Percentiles rank a stretch among this genome's conserved stretches.
Conservation (phyloP, 495 filamentous ascomycete species). For the Penicillium coffeae region DNA sequence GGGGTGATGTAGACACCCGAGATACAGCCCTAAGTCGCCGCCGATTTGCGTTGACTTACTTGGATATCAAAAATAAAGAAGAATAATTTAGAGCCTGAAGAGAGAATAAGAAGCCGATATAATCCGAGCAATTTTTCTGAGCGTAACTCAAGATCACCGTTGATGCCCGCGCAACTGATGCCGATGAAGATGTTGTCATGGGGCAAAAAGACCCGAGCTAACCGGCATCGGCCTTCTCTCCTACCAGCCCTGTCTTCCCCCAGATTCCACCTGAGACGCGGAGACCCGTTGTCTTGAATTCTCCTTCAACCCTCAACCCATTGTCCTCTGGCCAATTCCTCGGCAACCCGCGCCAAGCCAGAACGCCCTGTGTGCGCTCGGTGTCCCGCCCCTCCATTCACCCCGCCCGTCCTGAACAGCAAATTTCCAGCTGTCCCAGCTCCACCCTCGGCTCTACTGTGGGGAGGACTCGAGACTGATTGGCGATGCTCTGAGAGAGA, state of each 20-base stretch:
- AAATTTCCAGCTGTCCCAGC: conserved; percentile 18
- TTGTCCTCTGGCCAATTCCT: background rate
- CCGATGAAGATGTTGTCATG: too few relatives aligned
- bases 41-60: too few relatives aligned
- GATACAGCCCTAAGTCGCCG: too few relatives aligned
- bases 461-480: conserved; percentile 30
- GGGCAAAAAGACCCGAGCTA: background rate
- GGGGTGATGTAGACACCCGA: too few relatives aligned
- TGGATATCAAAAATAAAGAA: too few relatives aligned
- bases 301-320: background rate
- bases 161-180: too few relatives aligned
- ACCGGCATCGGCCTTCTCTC: conserved; percentile 1
- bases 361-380: background rate
- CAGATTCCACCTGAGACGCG: background rate
- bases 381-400: conserved; percentile 7
- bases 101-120: too few relatives aligned
- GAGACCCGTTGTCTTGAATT: too few relatives aligned
- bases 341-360: background rate
- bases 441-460: conserved; percentile 30
- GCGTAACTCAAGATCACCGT: too few relatives aligned
- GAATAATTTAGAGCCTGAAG: too few relatives aligned
- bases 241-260: background rate
- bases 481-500: conserved; percentile 25
- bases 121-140: too few relatives aligned
- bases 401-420: conserved; percentile 15